These are phyloP conservation scores for Cadophora malorum DNA, from an alignment of 2,329 filamentous ascomycete genomes.

Conservation along the genomic window DNA sequence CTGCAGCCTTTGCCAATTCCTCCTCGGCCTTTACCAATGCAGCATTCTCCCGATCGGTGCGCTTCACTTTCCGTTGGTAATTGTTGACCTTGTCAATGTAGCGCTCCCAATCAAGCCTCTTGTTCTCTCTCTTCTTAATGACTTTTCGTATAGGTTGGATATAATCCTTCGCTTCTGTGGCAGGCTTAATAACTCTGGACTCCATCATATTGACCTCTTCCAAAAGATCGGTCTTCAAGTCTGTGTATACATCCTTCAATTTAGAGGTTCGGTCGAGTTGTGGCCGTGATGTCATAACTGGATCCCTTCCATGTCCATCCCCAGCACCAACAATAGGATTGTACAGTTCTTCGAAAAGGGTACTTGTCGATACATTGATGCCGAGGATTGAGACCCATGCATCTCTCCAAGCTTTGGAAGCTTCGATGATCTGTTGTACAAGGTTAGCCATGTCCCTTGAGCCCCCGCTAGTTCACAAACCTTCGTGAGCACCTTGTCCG, in stretches of 20 bases:
- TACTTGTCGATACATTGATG: constrained; percentile 69
- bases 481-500: constrained; percentile 74
- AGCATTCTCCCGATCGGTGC: constrained; percentile 75
- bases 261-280: constrained; percentile 69
- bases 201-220: constrained; percentile 77
- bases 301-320: constrained; percentile 60
- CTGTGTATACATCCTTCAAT: constrained; percentile 71
- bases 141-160: constrained; percentile 79
- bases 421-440: constrained; percentile 70
- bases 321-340: constrained; percentile 75
- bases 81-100: constrained; percentile 74
- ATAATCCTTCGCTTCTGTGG: constrained; percentile 70
- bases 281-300: constrained; percentile 64
- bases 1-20: constrained; percentile 69
- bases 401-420: constrained; percentile 78
- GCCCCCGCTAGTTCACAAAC: constrained; percentile 51
- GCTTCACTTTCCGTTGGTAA: constrained; percentile 71
- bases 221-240: constrained; percentile 73
- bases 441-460: constrained; percentile 27
- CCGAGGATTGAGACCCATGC: constrained; percentile 76
- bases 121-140: constrained; percentile 85
- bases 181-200: constrained; percentile 70
- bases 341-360: constrained; percentile 76
- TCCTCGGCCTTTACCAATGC: constrained; percentile 73
- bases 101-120: constrained; percentile 81